phyloP scores from a whole-genome alignment of 2,329 filamentous ascomycete genomes.

The Pseudogymnoascus sp. region DNA sequence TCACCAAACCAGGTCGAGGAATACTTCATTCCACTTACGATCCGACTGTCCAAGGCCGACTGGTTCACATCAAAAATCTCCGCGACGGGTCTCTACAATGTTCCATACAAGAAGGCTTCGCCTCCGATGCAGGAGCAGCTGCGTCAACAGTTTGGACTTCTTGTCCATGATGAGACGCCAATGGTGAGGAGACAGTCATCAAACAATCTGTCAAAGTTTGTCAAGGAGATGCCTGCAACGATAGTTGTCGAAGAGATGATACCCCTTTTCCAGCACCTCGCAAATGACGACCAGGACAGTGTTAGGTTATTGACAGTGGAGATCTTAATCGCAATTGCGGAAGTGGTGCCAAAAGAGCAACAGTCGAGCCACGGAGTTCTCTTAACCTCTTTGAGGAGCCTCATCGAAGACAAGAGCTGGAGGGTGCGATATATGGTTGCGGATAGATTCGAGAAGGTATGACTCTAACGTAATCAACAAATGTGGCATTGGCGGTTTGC shows the following conservation, averaged over 20 bases:
- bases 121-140: constrained; percentile 83
- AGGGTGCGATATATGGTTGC: constrained; percentile 98
- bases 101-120: constrained; percentile 86
- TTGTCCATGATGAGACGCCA: constrained; percentile 96
- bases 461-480: constrained; percentile 10
- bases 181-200: constrained; percentile 98
- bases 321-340: constrained; percentile 90
- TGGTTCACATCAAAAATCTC: constrained; percentile 99
- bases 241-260: constrained; percentile 99
- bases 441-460: constrained; percentile 92
- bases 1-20: constrained; percentile 91
- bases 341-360: constrained; percentile 96
- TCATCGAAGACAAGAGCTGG: constrained; percentile 99
- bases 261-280: constrained; percentile 93
- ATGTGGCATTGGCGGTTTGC: constrained; percentile 10
- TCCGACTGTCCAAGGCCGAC: constrained; percentile 96
- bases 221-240: constrained; percentile 88
- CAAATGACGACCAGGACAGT: constrained; percentile 94
- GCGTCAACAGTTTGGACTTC: constrained; percentile 79
- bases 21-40: constrained; percentile 90
- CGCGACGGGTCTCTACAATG: constrained; percentile 88
- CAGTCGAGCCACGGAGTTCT: constrained; percentile 93
- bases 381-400: constrained; percentile 76
- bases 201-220: constrained; percentile 93
- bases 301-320: constrained; percentile 93